A percentile compares a stretch with the other conserved stretches of the same genome.
These are phyloP conservation scores for Gryganskiella cystojenkinii DNA, from an alignment of 192 early-diverging fungal genomes.

Conservation along the genomic window DNA sequence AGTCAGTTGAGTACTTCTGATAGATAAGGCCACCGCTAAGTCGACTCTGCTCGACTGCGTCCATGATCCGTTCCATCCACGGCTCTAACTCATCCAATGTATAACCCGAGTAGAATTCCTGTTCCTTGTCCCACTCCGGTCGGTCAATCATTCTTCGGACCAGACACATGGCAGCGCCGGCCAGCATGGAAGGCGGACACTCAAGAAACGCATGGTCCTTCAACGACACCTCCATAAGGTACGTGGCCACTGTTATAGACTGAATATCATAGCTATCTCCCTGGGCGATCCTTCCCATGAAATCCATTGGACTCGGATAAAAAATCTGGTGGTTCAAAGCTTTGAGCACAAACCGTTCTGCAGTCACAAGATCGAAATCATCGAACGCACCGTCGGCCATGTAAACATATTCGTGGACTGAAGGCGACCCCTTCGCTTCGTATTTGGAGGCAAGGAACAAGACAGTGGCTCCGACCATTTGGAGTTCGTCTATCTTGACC, in stretches of 20 bases:
- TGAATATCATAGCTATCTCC: slow-evolving; percentile 91
- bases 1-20: slow-evolving; percentile 87
- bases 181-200: slow-evolving; percentile 76
- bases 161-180: slow-evolving; percentile 83
- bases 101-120: slow-evolving; percentile 86
- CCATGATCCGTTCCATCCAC: slow-evolving; percentile 74
- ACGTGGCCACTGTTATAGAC: slow-evolving; percentile 93
- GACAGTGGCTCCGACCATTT: slow-evolving; percentile 92
- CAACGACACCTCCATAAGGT: slow-evolving; percentile 93
- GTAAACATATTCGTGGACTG: slow-evolving; percentile 85
- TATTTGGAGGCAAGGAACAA: slow-evolving; percentile 95
- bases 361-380: slow-evolving; percentile 87
- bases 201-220: slow-evolving; percentile 85
- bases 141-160: slow-evolving; percentile 83
- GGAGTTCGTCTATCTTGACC: slow-evolving; percentile 89
- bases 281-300: slow-evolving; percentile 89
- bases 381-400: slow-evolving; percentile 85
- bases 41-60: slow-evolving; percentile 54
- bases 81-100: slow-evolving; percentile 73
- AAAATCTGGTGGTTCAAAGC: slow-evolving; percentile 88
- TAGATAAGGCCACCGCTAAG: slow-evolving; percentile 76
- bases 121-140: slow-evolving; percentile 75
- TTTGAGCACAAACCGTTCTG: slow-evolving; percentile 92
- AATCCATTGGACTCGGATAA: slow-evolving; percentile 91
- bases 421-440: slow-evolving; percentile 90